Base-by-base conservation (phyloP, 371 early-diverging fungal genomes). In the Saksenaea oblongispora region DNA sequence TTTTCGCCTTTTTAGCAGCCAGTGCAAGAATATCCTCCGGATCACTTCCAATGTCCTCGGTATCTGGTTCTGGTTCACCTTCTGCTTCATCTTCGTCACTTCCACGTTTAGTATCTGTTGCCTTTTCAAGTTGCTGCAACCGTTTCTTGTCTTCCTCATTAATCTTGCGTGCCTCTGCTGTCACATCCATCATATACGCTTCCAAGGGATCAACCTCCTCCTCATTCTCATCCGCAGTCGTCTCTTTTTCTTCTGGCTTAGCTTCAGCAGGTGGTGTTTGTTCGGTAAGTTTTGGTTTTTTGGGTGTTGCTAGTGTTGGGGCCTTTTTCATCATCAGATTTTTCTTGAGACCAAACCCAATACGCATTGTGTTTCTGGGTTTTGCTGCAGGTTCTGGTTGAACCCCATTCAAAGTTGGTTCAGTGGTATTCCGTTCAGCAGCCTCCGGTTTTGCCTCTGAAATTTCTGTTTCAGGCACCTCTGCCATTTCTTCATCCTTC, bases 151-250 rank as follows among this genome's bases (percentile, higher is more conserved):
- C 91, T 65, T 89, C 84, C 69, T 91, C 82, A 27, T 85, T 84
- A 36, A 93, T 74, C 61, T 89, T 83, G 34, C 84, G 76, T 5
- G 92, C 91, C 59, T 93, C 91, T 9, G 85, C 80, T 28, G 82
- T 83, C 3, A 95, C 94, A 75, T 92, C 91, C 47, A 78, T 77
- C 95, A 95, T 95, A 67, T 87, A 95, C 15, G 89, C 91, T 58
- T 95, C 95, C 37, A 95, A 67, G 1, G 92, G 86, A 65, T 95
- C 95, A 9, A 84, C 79, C 2, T 74, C 81, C 3, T 67, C 71
- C 1, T 57, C 64, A 15, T 63, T 59, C 31, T 72, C 77, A 15
- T 73, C 69, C 62, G 65, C 71, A 0, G 60, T 41, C 0, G 63
- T 47, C 26, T 62, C 66, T 39, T 42, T 64, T 47, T 34, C 56